Evolutionary conservation across 2,329 filamentous ascomycete genomes (phyloP), one percentile per base, ranked within the genome.

Genomic region (Gnomoniopsis smithogilvyi): DNA sequence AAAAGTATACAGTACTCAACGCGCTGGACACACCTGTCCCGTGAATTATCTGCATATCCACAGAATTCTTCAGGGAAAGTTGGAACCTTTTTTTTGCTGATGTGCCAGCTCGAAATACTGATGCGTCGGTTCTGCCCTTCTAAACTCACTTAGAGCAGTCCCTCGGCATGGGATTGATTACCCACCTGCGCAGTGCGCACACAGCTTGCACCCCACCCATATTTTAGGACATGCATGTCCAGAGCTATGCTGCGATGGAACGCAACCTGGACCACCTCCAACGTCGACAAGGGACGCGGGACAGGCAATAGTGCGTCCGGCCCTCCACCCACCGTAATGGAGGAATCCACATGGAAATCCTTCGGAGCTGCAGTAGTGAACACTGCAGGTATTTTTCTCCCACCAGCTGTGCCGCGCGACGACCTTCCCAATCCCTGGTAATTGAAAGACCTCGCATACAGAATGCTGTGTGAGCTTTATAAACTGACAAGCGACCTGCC

Each of bases 211-310:
- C 4, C 38, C 38, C 38, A 41, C 38, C 38, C 38, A 15, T 15
- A 4, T n/a, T 41, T 41, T 15, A n/a, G 38, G 4, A 15, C 38
- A 15, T 41, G 38, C 38, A 41, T 41, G 14, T 14, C 38, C 38
- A n/a, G 7, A 45, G 41, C 49, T 59, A 30, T 33, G 41, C 56
- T 56, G 60, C 45, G 51, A 54, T 60, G 60, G 52, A 56, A 62
- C 60, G 33, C 24, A 22, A 52, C 38, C 41, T 24, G 43, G 41
- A 51, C 54, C 50, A 21, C 34, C 51, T 59, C 43, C 24, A 62
- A 57, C 60, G 53, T 52, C 47, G 59, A 53, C 52, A 53, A 56
- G 60, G 60, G 30, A 54, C 57, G 60, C 56, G 60, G 60, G 56
- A 51, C 54, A 58, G 54, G 56, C 56, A 21, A 50, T 48, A 33